These are phyloP conservation scores for Aspergillus viridinutans DNA, from an alignment of 2,329 filamentous ascomycete species.

Conservation along the genomic window DNA sequence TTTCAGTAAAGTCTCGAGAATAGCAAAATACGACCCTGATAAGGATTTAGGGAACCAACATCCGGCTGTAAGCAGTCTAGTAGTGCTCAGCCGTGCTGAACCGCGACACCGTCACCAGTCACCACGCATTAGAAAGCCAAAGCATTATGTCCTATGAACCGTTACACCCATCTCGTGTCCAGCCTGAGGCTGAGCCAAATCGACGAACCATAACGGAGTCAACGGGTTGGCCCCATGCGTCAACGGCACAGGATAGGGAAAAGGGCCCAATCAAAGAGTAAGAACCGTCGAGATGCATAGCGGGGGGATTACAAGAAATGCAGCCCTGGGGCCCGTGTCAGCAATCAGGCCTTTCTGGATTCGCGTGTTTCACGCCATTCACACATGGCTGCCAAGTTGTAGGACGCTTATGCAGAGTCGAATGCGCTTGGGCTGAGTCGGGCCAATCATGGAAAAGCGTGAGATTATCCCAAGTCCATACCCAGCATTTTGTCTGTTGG, in stretches of 20 bases:
- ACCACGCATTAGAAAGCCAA: background rate
- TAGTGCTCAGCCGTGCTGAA: background rate
- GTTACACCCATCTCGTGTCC: conserved; percentile 1
- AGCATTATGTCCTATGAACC: background rate
- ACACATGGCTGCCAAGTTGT: background rate
- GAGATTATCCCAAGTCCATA: background rate
- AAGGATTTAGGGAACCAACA: background rate
- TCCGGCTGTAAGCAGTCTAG: background rate
- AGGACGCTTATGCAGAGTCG: background rate
- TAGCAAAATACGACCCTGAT: background rate
- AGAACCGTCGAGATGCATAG: background rate
- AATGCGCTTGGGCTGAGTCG: background rate
- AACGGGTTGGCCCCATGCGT: background rate
- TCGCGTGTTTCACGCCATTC: background rate
- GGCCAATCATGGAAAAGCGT: background rate
- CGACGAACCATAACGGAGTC: conserved; percentile 1
- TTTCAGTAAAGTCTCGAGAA: background rate
- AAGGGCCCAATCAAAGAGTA: background rate
- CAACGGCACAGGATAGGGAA: background rate
- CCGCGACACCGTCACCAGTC: too few relatives aligned
- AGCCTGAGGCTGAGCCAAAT: conserved; percentile 7
- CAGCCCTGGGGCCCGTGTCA: background rate
- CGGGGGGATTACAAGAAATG: background rate
- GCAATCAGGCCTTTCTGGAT: background rate
- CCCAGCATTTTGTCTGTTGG: background rate